Evolutionary conservation across 805 yeast species (phyloP).

Genomic region (Teunomyces pallodes): DNA sequence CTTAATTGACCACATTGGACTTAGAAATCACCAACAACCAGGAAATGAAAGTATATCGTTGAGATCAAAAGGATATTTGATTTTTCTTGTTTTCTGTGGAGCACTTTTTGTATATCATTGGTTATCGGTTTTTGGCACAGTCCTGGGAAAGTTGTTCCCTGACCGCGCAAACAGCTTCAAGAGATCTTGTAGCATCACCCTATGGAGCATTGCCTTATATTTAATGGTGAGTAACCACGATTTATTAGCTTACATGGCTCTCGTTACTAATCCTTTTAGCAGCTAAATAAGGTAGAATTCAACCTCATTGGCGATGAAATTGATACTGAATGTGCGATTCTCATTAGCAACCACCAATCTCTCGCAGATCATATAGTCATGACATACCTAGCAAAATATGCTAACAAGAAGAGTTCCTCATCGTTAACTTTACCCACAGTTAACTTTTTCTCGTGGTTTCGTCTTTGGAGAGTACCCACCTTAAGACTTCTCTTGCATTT

Average conservation of each 20-base stretch:
- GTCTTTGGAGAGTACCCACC: constrained; percentile 60
- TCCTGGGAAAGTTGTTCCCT: constrained; percentile 11
- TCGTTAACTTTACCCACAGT: constrained; percentile 37
- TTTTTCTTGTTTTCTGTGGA: neutral
- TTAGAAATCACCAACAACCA: neutral
- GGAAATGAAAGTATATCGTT: constrained; percentile 4
- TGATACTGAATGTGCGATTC: constrained; percentile 32
- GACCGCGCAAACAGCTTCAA: constrained; percentile 18
- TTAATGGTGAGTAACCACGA: constrained; percentile 20
- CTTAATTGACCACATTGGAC: constrained; percentile 31
- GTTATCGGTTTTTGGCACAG: neutral
- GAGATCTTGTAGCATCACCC: constrained; percentile 14
- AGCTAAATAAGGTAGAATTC: constrained; percentile 36
- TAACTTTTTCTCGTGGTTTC: constrained; percentile 72
- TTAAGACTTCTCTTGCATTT: constrained; percentile 45
- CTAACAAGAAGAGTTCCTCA: constrained; percentile 18
- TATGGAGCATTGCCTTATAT: constrained; percentile 31
- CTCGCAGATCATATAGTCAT: constrained; percentile 63
- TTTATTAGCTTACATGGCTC: too few relatives aligned
- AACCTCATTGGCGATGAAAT: constrained; percentile 43
- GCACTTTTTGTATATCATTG: neutral
- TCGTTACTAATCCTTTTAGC: constrained; percentile 13
- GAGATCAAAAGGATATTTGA: neutral
- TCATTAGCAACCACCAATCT: constrained; percentile 65
- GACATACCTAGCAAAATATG: constrained; percentile 35